Evolutionary conservation across 768 basidiomycete species (phyloP).

Genomic region (Tulasnella sp.): DNA sequence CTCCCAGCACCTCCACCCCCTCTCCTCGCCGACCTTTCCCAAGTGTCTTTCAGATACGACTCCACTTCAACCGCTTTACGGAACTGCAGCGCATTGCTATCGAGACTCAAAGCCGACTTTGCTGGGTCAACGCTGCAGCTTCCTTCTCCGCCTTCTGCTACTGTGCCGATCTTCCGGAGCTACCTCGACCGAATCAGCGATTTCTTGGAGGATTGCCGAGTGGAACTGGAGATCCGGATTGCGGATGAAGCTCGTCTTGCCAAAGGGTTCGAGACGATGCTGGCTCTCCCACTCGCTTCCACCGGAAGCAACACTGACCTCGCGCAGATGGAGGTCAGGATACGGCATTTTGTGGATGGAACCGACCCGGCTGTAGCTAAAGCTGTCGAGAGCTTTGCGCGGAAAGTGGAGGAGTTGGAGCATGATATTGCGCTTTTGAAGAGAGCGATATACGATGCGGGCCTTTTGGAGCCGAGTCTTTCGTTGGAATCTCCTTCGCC

Average conservation of each 20-base stretch:
- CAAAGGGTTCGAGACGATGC: conserved; percentile 64
- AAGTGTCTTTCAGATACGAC: conserved; percentile 48
- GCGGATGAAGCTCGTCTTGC: conserved; percentile 65
- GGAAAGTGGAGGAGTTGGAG: conserved; percentile 66
- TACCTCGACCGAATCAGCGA: conserved; percentile 59
- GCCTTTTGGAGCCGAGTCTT: conserved; percentile 21
- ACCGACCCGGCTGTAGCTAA: conserved; percentile 47
- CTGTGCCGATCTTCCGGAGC: conserved; percentile 38
- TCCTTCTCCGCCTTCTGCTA: conserved; percentile 7
- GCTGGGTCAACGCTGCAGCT: conserved; percentile 11
- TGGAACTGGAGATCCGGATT: conserved; percentile 75
- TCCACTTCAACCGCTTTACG: conserved; percentile 58
- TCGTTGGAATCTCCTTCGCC: conserved; percentile 25
- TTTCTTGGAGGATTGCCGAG: conserved; percentile 71
- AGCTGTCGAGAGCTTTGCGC: conserved; percentile 47
- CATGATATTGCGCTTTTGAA: conserved; percentile 74
- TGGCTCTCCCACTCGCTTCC: conserved; percentile 51
- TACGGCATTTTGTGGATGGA: conserved; percentile 55
- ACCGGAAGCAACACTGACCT: conserved; percentile 30
- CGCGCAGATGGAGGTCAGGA: conserved; percentile 45
- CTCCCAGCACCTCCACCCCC: not conserved
- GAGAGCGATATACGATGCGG: conserved; percentile 49
- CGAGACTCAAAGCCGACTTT: conserved; percentile 46
- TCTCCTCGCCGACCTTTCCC: not conserved
- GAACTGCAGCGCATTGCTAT: conserved; percentile 64